Conservation (phyloP, 78 protist genomes). For the Dictyostelium intermedium region DNA sequence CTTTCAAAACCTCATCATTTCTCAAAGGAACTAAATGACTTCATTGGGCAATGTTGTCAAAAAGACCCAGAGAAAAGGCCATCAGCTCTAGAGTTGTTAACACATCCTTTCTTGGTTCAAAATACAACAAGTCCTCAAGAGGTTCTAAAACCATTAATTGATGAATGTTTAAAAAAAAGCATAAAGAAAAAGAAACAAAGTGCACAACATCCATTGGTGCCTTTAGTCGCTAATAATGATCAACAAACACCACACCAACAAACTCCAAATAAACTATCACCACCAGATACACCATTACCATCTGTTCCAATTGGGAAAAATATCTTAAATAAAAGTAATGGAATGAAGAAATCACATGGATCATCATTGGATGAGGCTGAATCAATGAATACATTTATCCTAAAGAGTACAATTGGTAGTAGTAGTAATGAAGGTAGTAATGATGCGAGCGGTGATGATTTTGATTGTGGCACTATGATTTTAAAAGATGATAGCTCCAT, state of each 20-base stretch:
- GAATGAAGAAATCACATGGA: background rate
- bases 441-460: background rate
- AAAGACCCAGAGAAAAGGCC: slow-evolving; percentile 88
- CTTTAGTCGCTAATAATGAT: background rate
- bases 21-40: slow-evolving; percentile 82
- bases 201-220: background rate
- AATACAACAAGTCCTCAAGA: background rate
- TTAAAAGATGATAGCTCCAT: slow-evolving; percentile 12
- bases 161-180: slow-evolving; percentile 54
- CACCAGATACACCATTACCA: background rate
- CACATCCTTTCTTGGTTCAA: slow-evolving; percentile 31
- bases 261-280: background rate
- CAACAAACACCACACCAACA: background rate
- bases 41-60: slow-evolving; percentile 79
- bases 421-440: background rate
- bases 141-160: slow-evolving; percentile 38
- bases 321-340: background rate
- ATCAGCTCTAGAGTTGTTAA: slow-evolving; percentile 67
- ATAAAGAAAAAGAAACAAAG: slow-evolving; percentile 12
- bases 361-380: background rate
- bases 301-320: background rate
- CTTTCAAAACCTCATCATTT: slow-evolving; percentile 37
- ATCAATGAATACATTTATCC: slow-evolving; percentile 15
- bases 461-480: slow-evolving; percentile 34
- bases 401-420: background rate